These are phyloP conservation scores for Leccinum ochraceum DNA, from an alignment of 768 basidiomycete species.

Conservation along the genomic window DNA sequence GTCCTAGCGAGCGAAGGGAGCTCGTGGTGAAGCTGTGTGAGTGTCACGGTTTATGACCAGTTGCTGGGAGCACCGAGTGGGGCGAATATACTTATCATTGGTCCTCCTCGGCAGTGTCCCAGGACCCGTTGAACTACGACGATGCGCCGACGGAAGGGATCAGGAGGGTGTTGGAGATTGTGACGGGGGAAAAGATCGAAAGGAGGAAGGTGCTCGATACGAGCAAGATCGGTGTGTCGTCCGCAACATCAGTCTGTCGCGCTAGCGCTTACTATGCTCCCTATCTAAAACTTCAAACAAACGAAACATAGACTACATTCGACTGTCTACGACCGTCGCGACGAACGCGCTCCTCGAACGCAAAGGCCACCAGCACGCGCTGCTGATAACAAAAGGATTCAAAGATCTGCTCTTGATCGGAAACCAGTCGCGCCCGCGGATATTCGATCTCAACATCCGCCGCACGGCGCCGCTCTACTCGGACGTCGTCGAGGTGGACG, in stretches of 20 bases:
- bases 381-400: constrained; percentile 91
- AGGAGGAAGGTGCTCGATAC: constrained; percentile 69
- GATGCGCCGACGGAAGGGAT: constrained; percentile 97
- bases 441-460: constrained; percentile 92
- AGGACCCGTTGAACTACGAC: constrained; percentile 82
- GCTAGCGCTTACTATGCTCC: background rate
- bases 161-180: constrained; percentile 77
- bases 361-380: constrained; percentile 88
- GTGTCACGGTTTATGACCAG: constrained; percentile 21
- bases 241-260: no score
- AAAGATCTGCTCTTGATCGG: constrained; percentile 90
- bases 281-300: no score
- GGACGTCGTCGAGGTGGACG: constrained; percentile 66
- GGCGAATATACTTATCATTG: background rate
- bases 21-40: constrained; percentile 87
- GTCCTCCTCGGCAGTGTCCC: constrained; percentile 59
- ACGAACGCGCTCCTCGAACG: constrained; percentile 96
- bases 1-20: constrained; percentile 62
- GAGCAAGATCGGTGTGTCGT: constrained; percentile 69
- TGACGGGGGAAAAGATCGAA: constrained; percentile 66
- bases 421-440: constrained; percentile 91
- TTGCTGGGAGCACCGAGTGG: background rate
- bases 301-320: constrained; percentile 72
- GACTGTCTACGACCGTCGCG: constrained; percentile 91
- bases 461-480: constrained; percentile 77